Evolutionary conservation across 2,329 filamentous ascomycete species (phyloP), one percentile per base, ranked within the genome.

Genomic region (Stachybotrys elegans): DNA sequence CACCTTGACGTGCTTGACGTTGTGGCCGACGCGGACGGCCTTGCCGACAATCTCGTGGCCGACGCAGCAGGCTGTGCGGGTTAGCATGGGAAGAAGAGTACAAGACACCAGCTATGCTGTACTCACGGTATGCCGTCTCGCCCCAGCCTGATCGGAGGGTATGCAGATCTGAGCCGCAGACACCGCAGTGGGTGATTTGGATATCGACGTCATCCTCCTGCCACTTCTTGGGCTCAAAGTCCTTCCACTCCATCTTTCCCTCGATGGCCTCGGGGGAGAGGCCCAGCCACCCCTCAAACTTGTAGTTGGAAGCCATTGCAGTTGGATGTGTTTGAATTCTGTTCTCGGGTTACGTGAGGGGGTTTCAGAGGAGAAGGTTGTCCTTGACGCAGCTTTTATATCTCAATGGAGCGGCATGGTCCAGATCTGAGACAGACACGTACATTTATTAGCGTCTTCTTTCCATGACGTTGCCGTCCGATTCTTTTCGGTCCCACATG

Each of bases 41-140:
- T 62, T 72, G 29, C 80, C 80, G 48, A 83, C 71, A 32, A 84
- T 83, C 54, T 84, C 80, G 58, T 84, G 80, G 44, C 80, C 80
- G 19, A 80, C 75, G 29, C 73, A 75, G 58, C 69, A 72, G 34
- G 69, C 68, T 65, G 22, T 9, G 19, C 12, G 14, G 27, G 43
- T 57, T 17, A 56, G 20, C 19, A 43, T 17, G 4, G 45, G 16
- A 5, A n/a, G 22, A 29, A 6, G 22, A 5, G n/a, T 5, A 13
- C 19, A 3, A 40, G 22, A n/a, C n/a, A n/a, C n/a, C n/a, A n/a
- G n/a, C n/a, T n/a, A n/a, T n/a, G n/a, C 3, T 6, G 13, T 31
- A 54, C 63, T 42, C 52, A 65, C 63, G 60, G 44, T 67, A 67
- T 1, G 54, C 53, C 6, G 64, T 66, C 32, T 58, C 51, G 19